Percentiles rank a stretch among this genome's conserved stretches.
phyloP scores from a whole-genome alignment of 495 filamentous ascomycete species.

The Penicillium egyptiacum region DNA sequence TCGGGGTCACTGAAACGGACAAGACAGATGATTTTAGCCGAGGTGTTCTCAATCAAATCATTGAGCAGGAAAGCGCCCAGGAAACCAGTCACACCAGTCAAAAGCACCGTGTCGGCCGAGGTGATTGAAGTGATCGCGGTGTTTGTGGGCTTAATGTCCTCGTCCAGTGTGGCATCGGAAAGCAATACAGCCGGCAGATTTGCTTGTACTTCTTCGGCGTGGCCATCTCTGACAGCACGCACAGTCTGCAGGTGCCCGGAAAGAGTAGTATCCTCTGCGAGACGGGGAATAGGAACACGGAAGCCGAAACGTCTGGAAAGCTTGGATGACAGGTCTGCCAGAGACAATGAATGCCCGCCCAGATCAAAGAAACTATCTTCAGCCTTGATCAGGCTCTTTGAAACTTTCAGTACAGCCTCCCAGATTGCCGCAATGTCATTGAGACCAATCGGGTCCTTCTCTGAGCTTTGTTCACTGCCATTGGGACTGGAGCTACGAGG shows the following conservation, averaged over 20 bases:
- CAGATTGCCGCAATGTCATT: slow-evolving; percentile 59
- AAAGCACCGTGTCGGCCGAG: slow-evolving; percentile 56
- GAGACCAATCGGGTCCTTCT: slow-evolving; percentile 53
- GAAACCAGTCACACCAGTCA: slow-evolving; percentile 63
- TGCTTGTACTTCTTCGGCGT: slow-evolving; percentile 64
- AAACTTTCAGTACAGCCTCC: slow-evolving; percentile 58
- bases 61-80: slow-evolving; percentile 57
- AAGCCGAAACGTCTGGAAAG: slow-evolving; percentile 61
- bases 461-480: slow-evolving; percentile 34
- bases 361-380: slow-evolving; percentile 69
- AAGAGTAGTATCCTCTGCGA: slow-evolving; percentile 62
- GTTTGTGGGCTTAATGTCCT: slow-evolving; percentile 53
- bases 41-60: slow-evolving; percentile 54
- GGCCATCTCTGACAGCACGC: slow-evolving; percentile 58
- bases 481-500: slow-evolving; percentile 46
- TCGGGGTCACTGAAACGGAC: slow-evolving; percentile 62
- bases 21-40: slow-evolving; percentile 63
- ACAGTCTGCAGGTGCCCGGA: slow-evolving; percentile 61
- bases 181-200: slow-evolving; percentile 61
- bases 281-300: slow-evolving; percentile 58
- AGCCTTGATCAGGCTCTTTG: slow-evolving; percentile 51
- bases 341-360: slow-evolving; percentile 67
- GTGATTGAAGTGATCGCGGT: slow-evolving; percentile 52
- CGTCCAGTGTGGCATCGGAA: slow-evolving; percentile 57
- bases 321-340: slow-evolving; percentile 61